phyloP scores from a whole-genome alignment of 768 basidiomycete species.

The Coprinellus aureogranulatus region DNA sequence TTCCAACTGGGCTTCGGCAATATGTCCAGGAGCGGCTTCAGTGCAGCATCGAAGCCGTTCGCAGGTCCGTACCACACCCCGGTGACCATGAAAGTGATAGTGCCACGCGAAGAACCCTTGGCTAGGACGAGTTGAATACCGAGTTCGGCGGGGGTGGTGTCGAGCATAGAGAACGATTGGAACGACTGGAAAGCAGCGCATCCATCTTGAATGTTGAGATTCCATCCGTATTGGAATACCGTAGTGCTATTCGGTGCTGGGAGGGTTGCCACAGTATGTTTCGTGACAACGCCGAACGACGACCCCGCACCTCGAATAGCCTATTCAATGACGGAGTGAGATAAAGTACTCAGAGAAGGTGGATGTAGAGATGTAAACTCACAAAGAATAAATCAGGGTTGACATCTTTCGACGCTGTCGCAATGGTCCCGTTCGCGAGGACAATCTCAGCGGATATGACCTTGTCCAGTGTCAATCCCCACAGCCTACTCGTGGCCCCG shows the following conservation, averaged over 20 bases:
- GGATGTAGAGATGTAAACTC: slow-evolving; percentile 12
- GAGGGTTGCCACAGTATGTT: slow-evolving; percentile 33
- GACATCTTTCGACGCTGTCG: slow-evolving; percentile 25
- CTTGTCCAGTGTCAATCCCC: slow-evolving; percentile 36
- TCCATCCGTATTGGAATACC: slow-evolving; percentile 38
- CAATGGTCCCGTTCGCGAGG: slow-evolving; percentile 31
- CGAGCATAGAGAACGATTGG: slow-evolving; percentile 25
- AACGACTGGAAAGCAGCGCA: slow-evolving; percentile 27
- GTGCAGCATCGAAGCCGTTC: slow-evolving; percentile 18
- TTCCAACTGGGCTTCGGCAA: slow-evolving; percentile 22
- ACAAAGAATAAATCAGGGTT: slow-evolving; percentile 49
- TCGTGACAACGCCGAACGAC: slow-evolving; percentile 40
- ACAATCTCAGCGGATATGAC: slow-evolving; percentile 30
- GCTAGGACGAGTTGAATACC: slow-evolving; percentile 31
- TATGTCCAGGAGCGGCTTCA: slow-evolving; percentile 28
- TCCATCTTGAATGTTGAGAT: slow-evolving; percentile 28
- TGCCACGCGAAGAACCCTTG: slow-evolving; percentile 25
- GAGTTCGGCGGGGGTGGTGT: slow-evolving; percentile 33
- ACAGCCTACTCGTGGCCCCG: slow-evolving; percentile 33
- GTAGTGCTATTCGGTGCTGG: slow-evolving; percentile 33
- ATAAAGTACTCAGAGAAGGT: too few species aligned
- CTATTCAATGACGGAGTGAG: slow-evolving; percentile 25
- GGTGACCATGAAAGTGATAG: slow-evolving; percentile 28
- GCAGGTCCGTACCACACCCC: slow-evolving; percentile 34
- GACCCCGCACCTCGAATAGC: slow-evolving; percentile 37